A percentile compares a stretch with the other conserved stretches of the same genome.
Evolutionary conservation across 257 asterid genomes (phyloP).

Genomic region (Perilla frutescens): DNA sequence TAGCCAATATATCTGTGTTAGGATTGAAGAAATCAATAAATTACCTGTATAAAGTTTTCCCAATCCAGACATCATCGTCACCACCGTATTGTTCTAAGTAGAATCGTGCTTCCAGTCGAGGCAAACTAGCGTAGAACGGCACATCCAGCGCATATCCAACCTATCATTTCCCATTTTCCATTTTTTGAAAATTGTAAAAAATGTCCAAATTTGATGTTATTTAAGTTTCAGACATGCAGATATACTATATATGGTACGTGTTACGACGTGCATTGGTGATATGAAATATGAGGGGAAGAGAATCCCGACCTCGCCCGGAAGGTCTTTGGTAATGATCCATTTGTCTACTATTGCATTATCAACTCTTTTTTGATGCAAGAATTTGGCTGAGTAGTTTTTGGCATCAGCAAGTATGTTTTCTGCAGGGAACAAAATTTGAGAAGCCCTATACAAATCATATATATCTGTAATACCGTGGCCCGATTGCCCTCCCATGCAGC

Average conservation of each 20-base stretch:
- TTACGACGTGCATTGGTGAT: background rate
- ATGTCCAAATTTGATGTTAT: background rate
- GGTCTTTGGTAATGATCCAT: conserved; percentile 24
- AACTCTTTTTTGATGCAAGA: conserved; percentile 33
- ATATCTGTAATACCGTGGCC: conserved; percentile 68
- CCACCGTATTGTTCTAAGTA: conserved; percentile 79
- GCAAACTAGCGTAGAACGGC: conserved; percentile 75
- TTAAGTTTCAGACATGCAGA: too few species aligned
- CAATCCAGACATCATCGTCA: conserved; percentile 78
- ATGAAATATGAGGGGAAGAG: background rate
- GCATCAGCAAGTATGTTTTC: conserved; percentile 58
- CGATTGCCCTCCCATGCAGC: conserved; percentile 66
- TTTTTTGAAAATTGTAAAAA: background rate
- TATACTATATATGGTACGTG: too few species aligned
- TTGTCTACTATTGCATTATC: background rate
- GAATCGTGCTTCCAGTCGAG: conserved; percentile 71
- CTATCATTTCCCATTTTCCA: conserved; percentile 31
- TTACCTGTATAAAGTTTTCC: conserved; percentile 77
- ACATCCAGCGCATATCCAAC: conserved; percentile 69
- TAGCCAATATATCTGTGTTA: too few species aligned
- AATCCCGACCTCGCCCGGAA: background rate
- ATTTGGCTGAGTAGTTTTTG: conserved; percentile 47
- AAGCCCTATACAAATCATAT: conserved; percentile 69
- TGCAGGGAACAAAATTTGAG: conserved; percentile 61
- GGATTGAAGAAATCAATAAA: too few species aligned